These are phyloP conservation scores for Xylaria longipes DNA, from an alignment of 495 filamentous ascomycete genomes.

Conservation along the genomic window DNA sequence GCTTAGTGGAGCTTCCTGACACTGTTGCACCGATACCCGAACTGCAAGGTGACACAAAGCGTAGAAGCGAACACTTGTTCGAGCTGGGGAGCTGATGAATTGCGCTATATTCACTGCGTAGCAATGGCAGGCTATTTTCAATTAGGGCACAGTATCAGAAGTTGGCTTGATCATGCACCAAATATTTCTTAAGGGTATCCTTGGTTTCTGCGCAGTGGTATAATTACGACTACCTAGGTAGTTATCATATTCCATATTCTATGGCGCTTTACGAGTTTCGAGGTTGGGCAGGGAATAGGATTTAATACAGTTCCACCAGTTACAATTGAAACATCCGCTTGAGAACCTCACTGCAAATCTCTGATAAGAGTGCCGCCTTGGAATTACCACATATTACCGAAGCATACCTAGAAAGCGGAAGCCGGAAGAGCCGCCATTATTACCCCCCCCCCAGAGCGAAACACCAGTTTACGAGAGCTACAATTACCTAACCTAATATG, in stretches of 20 bases:
- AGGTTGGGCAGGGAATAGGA: not conserved
- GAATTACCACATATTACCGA: not conserved
- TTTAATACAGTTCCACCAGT: not conserved
- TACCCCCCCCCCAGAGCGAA: not conserved
- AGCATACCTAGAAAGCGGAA: conserved; percentile 1
- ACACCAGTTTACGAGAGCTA: not conserved
- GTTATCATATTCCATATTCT: not conserved
- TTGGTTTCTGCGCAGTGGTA: not conserved
- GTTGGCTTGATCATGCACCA: not conserved
- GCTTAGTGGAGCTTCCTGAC: not conserved
- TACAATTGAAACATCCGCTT: too few species aligned
- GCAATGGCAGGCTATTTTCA: not conserved
- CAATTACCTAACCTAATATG: not conserved
- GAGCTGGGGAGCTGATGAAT: not conserved
- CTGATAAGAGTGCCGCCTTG: not conserved
- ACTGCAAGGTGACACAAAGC: not conserved
- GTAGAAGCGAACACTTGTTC: not conserved
- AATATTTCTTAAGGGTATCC: not conserved
- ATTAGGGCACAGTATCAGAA: not conserved
- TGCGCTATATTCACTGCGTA: not conserved
- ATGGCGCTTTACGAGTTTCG: not conserved
- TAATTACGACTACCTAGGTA: not conserved
- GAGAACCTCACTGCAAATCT: too few species aligned
- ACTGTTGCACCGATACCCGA: not conserved
- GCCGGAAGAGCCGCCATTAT: conserved; percentile 16